These are phyloP conservation scores for Saccharomycopsis sp. DNA, from an alignment of 805 yeast species.

Conservation along the genomic window DNA sequence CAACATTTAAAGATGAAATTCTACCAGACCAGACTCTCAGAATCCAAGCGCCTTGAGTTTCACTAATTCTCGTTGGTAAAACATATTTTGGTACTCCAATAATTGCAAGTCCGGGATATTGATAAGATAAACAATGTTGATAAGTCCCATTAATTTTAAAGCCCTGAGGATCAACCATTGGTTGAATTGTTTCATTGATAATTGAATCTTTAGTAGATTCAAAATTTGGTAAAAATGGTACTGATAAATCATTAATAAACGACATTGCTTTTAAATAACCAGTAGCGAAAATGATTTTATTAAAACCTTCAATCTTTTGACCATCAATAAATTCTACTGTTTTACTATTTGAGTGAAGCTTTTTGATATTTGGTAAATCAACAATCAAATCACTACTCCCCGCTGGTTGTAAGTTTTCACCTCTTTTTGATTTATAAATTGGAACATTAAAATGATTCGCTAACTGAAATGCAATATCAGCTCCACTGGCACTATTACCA, in stretches of 20 bases:
- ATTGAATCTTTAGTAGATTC: constrained; percentile 9
- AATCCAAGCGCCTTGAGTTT: constrained; percentile 54
- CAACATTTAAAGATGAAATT: constrained; percentile 36
- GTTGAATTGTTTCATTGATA: constrained; percentile 21
- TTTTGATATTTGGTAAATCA: constrained; percentile 34
- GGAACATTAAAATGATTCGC: constrained; percentile 31
- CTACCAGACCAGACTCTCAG: constrained; percentile 53
- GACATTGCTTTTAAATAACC: constrained; percentile 66
- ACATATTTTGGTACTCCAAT: constrained; percentile 53
- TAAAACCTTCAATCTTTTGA: constrained; percentile 34
- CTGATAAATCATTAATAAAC: constrained; percentile 32
- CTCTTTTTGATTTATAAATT: constrained; percentile 41
- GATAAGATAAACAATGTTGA: constrained; percentile 45
- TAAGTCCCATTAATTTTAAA: constrained; percentile 41
- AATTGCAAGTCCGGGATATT: constrained; percentile 56
- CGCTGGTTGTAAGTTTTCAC: constrained; percentile 28
- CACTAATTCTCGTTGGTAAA: constrained; percentile 52
- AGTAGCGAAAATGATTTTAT: constrained; percentile 56
- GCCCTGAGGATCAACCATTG: constrained; percentile 37
- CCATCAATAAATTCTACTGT: constrained; percentile 42
- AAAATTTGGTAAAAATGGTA: constrained; percentile 2
- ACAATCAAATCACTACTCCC: constrained; percentile 31
- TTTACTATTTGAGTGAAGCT: constrained; percentile 29
- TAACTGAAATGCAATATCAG: constrained; percentile 56
- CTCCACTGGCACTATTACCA: constrained; percentile 75